Evolutionary conservation across 1,284 basidiomycete species (phyloP).

Genomic region (Trichosporon faecale): DNA sequence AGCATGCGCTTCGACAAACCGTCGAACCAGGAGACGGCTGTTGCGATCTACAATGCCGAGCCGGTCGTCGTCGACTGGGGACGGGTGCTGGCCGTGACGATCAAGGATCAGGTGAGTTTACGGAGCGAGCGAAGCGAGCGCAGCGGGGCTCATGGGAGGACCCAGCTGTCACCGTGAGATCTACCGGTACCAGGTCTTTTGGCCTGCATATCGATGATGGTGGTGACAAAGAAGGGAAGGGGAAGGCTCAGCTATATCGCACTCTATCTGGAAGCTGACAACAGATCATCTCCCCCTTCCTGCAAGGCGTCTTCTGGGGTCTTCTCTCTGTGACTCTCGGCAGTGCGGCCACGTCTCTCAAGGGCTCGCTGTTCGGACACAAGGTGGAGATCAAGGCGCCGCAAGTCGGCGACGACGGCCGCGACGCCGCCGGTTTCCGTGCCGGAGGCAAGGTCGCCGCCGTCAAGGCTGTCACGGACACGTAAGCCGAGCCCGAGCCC

Average conservation of each 20-base stretch:
- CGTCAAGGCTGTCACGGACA: slow-evolving; percentile 7
- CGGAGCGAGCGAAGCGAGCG: not conserved
- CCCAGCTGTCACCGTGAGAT: no score
- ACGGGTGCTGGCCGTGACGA: slow-evolving; percentile 43
- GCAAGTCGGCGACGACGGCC: not conserved
- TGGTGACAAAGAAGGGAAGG: no score
- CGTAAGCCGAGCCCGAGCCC: not conserved
- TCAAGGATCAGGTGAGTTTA: slow-evolving; percentile 49
- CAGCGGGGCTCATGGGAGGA: no score
- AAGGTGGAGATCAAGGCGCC: not conserved
- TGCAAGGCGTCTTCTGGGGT: slow-evolving; percentile 51
- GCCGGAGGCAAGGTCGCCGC: not conserved
- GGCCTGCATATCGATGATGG: no score
- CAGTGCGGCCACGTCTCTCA: not conserved
- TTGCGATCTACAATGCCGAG: slow-evolving; percentile 86
- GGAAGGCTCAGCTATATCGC: no score
- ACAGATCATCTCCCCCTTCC: slow-evolving; percentile 34
- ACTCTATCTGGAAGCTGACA: not conserved
- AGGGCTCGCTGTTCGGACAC: not conserved
- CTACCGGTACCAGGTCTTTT: no score
- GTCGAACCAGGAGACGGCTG: slow-evolving; percentile 66
- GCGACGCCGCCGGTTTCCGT: not conserved
- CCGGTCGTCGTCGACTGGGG: slow-evolving; percentile 6
- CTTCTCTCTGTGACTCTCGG: slow-evolving; percentile 35
- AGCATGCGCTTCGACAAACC: slow-evolving; percentile 16